Evolutionary conservation across 768 basidiomycete species (phyloP).

Genomic region (Kondoa subrosea): DNA sequence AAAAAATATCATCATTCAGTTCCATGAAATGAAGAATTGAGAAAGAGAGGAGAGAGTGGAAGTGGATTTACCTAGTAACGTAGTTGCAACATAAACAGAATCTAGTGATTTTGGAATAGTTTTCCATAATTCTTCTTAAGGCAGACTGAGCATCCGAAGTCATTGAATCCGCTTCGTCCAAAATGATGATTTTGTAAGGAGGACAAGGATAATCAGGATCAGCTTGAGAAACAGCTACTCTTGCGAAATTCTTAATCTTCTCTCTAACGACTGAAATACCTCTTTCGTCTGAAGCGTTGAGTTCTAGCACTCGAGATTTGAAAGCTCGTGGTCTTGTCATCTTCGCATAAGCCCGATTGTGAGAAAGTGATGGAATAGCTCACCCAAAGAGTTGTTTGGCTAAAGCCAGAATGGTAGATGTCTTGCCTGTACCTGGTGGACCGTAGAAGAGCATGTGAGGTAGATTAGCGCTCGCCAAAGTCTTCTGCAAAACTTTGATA

Average conservation of each 20-base stretch:
- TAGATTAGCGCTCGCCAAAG: slow-evolving; percentile 78
- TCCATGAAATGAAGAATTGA: slow-evolving; percentile 1
- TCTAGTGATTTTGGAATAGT: slow-evolving; percentile 86
- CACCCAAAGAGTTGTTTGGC: slow-evolving; percentile 87
- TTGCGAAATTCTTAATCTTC: slow-evolving; percentile 93
- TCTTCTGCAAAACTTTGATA: slow-evolving; percentile 74
- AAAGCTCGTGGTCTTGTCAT: slow-evolving; percentile 72
- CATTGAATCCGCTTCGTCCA: slow-evolving; percentile 99
- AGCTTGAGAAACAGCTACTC: slow-evolving; percentile 29
- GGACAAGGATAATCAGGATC: slow-evolving; percentile 62
- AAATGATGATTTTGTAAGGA: slow-evolving; percentile 94
- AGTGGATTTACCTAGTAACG: slow-evolving; percentile 61
- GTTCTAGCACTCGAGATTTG: slow-evolving; percentile 73
- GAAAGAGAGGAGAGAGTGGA: background rate
- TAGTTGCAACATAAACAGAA: slow-evolving; percentile 99
- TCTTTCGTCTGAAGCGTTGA: slow-evolving; percentile 97
- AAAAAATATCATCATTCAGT: background rate
- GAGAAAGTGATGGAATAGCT: slow-evolving; percentile 25
- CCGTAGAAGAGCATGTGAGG: slow-evolving; percentile 99
- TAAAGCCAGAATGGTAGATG: slow-evolving; percentile 88
- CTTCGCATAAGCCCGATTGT: background rate
- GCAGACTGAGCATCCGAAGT: slow-evolving; percentile 98
- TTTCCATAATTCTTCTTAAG: slow-evolving; percentile 96
- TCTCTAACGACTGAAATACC: slow-evolving; percentile 93
- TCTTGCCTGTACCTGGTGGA: slow-evolving; percentile 96